These are phyloP conservation scores for Cytospora leucostoma DNA, from an alignment of 2,329 filamentous ascomycete genomes.

Conservation along the genomic window DNA sequence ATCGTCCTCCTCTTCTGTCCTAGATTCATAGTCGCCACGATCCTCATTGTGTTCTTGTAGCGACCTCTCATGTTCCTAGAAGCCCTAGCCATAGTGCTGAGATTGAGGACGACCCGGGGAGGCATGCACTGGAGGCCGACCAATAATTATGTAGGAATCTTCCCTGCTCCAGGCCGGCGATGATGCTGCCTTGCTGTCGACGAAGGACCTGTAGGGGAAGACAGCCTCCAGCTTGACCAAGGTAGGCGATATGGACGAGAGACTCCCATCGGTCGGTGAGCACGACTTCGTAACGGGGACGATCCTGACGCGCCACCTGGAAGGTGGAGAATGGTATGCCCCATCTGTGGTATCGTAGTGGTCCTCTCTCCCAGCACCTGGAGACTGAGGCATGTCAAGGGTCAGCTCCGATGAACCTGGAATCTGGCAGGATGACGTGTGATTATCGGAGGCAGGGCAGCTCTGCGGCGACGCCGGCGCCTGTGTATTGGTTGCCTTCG, in stretches of 20 bases:
- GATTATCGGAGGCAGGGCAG: background rate
- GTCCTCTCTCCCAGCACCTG: background rate
- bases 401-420: background rate
- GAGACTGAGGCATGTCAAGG: background rate
- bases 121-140: background rate
- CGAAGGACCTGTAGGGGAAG: conserved; percentile 9
- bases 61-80: background rate
- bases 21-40: conserved; percentile 1
- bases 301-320: conserved; percentile 16
- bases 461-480: background rate
- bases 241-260: background rate
- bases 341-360: background rate
- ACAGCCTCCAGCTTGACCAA: conserved; percentile 15
- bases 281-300: background rate
- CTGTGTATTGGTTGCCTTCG: background rate
- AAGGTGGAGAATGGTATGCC: background rate
- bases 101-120: background rate
- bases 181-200: background rate
- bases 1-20: background rate
- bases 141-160: conserved; percentile 14
- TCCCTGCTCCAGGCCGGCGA: background rate
- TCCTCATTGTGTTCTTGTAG: conserved; percentile 11
- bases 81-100: background rate
- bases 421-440: background rate
- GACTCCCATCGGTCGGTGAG: background rate